phyloP scores from a whole-genome alignment of 176 grass and related monocot genomes.

The Cenchrus fungigraminus region DNA sequence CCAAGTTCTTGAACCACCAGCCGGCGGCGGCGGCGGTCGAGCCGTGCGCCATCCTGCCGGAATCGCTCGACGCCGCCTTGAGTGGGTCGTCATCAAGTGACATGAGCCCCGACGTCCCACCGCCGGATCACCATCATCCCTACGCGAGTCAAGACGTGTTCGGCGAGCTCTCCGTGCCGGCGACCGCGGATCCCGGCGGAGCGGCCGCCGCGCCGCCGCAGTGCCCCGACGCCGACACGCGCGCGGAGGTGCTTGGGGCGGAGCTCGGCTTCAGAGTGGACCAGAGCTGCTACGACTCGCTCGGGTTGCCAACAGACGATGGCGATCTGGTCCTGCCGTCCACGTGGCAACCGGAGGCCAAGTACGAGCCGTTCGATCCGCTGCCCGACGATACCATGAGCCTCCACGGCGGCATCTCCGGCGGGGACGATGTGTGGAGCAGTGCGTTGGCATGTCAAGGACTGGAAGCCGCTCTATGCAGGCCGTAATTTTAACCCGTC shows the following conservation, averaged over 20 bases:
- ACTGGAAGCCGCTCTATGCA: slow-evolving; percentile 62
- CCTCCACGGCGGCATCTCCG: slow-evolving; percentile 32
- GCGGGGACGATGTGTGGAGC: slow-evolving; percentile 48
- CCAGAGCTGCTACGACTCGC: slow-evolving; percentile 56
- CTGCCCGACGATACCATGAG: slow-evolving; percentile 40
- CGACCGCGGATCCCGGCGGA: slow-evolving; percentile 3
- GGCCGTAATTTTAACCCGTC: slow-evolving; percentile 23
- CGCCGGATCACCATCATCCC: not conserved
- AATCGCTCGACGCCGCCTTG: slow-evolving; percentile 25
- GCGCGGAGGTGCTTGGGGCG: not conserved
- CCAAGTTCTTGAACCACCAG: slow-evolving; percentile 61
- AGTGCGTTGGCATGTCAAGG: slow-evolving; percentile 43
- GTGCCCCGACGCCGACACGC: not conserved
- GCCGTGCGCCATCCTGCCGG: slow-evolving; percentile 7
- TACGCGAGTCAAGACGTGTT: not conserved
- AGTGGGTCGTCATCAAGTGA: slow-evolving; percentile 29
- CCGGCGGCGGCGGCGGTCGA: slow-evolving; percentile 3
- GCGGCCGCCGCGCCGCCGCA: not conserved
- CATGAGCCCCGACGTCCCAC: slow-evolving; percentile 10
- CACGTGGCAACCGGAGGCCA: slow-evolving; percentile 33
- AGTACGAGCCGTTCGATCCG: slow-evolving; percentile 47
- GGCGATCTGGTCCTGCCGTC: slow-evolving; percentile 38
- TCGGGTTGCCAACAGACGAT: slow-evolving; percentile 36
- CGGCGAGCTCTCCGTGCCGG: not conserved
- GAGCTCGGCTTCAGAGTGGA: slow-evolving; percentile 47